Evolutionary conservation across 257 asterid species (phyloP), one percentile per base, ranked within the genome.

Genomic region (Solanum virginianum): DNA sequence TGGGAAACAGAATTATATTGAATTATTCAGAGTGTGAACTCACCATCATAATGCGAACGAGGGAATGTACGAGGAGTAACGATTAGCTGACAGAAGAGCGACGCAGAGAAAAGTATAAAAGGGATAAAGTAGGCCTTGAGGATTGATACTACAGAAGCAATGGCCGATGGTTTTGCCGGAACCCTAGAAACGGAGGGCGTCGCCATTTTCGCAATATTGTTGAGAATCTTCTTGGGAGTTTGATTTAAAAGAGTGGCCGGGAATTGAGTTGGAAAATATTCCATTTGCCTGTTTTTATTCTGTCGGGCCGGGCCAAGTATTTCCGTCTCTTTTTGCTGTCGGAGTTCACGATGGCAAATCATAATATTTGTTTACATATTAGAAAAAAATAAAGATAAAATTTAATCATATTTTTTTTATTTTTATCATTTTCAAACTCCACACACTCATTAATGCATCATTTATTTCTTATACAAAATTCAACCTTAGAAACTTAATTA

Each of bases 41-140:
- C 15, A 95, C 99, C 97, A 55, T 94, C 95, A 86, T 97, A 97
- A 89, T 97, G 92, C 36, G 98, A 88, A 24, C 90, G 92, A 17
- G 98, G 99, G 80, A 91, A 97, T 74, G 90, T 90, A 71, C 95
- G 93, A 60, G 96, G 99, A 88, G 91, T 82, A 62, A 93, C 92
- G 83, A 94, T 92, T 43, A 97, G 92, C 90, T 97, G 98, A 86
- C 88, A 94, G 91, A 92, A 90, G 69, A 97, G 57, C n/a, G 98
- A 87, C 10, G 92, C 63, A 5, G 87, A 89, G 20, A 97, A 89
- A 47, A 97, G 95, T 47, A 92, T 10, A n/a, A 95, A 85, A 41
- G 99, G 98, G 63, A 95, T 14, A 10, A 85, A 90, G 88, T 97
- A 97, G 17, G 94, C 94, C 90, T 72, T 92, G 81, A 94, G 87